phyloP scores from a whole-genome alignment of 2,329 filamentous ascomycete species.

The Emmonsiellopsis sp. region DNA sequence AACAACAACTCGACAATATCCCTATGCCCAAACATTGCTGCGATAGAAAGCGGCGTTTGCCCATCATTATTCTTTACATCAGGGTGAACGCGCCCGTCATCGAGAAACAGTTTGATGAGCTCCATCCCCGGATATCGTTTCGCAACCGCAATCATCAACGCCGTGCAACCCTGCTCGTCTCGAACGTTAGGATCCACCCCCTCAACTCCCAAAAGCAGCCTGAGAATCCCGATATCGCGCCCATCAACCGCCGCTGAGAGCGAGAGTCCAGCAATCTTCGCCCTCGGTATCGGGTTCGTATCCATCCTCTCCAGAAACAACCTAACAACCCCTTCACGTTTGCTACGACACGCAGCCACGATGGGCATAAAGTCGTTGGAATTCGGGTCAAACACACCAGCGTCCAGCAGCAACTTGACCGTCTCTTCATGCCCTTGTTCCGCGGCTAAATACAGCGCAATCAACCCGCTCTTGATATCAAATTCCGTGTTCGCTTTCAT shows the following conservation, averaged over 20 bases:
- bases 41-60: not conserved
- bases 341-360: not conserved
- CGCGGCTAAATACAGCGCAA: not conserved
- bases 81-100: not conserved
- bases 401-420: not conserved
- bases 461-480: not conserved
- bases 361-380: not conserved
- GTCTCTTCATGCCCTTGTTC: not conserved
- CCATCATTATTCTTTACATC: not conserved
- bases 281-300: not conserved
- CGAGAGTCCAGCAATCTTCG: not conserved
- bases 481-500: not conserved
- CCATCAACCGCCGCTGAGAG: not conserved
- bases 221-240: not conserved
- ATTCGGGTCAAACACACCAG: not conserved
- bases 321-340: not conserved
- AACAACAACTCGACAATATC: not conserved
- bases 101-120: not conserved
- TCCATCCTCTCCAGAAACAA: not conserved
- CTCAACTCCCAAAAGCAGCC: not conserved
- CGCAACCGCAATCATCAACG: not conserved
- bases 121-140: not conserved
- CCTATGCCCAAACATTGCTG: not conserved
- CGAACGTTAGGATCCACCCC: not conserved
- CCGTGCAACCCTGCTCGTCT: not conserved